phyloP scores from a whole-genome alignment of 176 grass and related monocot genomes.

The Tillandsia fasciculata region DNA sequence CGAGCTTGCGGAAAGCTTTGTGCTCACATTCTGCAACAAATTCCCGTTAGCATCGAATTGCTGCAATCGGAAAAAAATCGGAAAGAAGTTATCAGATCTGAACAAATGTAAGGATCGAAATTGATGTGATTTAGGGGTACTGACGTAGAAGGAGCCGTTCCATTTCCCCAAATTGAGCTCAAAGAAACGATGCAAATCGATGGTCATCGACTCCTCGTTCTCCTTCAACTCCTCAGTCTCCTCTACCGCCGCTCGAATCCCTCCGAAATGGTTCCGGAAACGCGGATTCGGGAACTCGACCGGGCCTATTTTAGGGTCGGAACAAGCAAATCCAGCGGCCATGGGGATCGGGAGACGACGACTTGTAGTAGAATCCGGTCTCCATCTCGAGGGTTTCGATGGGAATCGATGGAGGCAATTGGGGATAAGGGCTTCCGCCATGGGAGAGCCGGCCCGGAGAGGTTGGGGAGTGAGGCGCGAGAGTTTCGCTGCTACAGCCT shows the following conservation, averaged over 20 bases:
- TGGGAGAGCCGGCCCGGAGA: slow-evolving; percentile 3
- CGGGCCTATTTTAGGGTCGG: background rate
- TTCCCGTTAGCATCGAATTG: slow-evolving; percentile 86
- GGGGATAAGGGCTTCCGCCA: slow-evolving; percentile 48
- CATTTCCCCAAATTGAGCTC: slow-evolving; percentile 78
- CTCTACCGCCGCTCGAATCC: slow-evolving; percentile 19
- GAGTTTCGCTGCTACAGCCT: slow-evolving; percentile 6
- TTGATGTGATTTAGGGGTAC: background rate
- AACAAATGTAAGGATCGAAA: slow-evolving; percentile 1
- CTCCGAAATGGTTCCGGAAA: slow-evolving; percentile 14
- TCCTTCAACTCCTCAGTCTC: slow-evolving; percentile 16
- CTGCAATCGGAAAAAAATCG: slow-evolving; percentile 21
- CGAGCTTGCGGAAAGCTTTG: slow-evolving; percentile 58
- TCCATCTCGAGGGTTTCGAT: slow-evolving; percentile 1
- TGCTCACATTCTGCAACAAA: slow-evolving; percentile 54
- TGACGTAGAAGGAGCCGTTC: slow-evolving; percentile 68
- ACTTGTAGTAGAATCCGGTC: slow-evolving; percentile 2
- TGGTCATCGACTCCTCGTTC: slow-evolving; percentile 55
- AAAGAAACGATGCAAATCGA: slow-evolving; percentile 62
- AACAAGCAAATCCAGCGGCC: background rate
- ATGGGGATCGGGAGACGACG: background rate
- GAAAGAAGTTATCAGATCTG: background rate
- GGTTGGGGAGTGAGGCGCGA: slow-evolving; percentile 2
- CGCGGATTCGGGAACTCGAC: slow-evolving; percentile 2
- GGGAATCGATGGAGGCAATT: slow-evolving; percentile 26